Evolutionary conservation across 2,329 filamentous ascomycete genomes (phyloP), one percentile per base, ranked within the genome.

Genomic region (Paracoccidioides lutzii): DNA sequence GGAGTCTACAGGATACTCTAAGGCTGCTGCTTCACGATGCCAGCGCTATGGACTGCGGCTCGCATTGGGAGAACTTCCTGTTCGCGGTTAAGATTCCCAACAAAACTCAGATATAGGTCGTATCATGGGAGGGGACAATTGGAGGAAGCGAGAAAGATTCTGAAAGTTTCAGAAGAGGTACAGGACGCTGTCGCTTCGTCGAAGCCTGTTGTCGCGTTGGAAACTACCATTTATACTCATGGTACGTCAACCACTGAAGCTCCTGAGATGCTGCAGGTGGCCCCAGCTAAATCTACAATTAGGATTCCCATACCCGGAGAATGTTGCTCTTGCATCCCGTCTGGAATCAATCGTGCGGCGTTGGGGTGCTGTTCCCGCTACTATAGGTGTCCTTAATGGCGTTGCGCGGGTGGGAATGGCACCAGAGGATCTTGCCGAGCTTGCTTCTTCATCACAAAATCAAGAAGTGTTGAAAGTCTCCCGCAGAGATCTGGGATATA

Each of bases 201-300:
- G 56, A 84, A 82, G 64, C 91, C 93, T 0, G 84, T 98, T 3
- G 90, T 98, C 9, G 93, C 91, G 14, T 78, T 98, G 4, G 93
- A 98, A 71, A 90, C 88, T 1, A 95, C 93, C 4, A 97, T 98
- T 63, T 97, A 98, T 71, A 98, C 93, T 1, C 93, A 98, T 72
- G 90, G 90, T 77, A 70, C 53, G 64, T 55, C 33, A 41, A n/a
- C 9, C 33, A 28, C 32, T 30, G 7, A 15, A 30, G 28, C 4
- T 4, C 38, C 43, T 33, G 41, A 28, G 22, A 35, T 54, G 38
- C 53, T 54, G 54, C 38, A 54, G 22, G 30, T 56, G 33, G 15
- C 8, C 6, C 8, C 28, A 6, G 38, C 37, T 42, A 41, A 52
- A 52, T 4, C 28, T 37, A 22, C 41, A 9, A 14, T 10, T 60